Evolutionary conservation across 306 rosid species (phyloP).

Genomic region (Inga laurina): DNA sequence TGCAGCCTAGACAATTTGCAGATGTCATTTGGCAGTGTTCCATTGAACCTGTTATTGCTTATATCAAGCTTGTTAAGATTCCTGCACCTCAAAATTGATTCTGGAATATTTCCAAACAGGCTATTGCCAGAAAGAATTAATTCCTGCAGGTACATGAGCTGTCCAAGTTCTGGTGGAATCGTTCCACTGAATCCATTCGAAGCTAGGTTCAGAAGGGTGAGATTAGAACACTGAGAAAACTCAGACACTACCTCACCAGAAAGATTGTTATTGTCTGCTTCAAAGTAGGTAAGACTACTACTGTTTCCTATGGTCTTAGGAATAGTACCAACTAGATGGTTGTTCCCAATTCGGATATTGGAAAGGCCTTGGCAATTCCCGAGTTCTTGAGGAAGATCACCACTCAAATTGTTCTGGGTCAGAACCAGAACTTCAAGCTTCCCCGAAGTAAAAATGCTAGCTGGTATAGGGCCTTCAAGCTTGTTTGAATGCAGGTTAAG

Average conservation of each 20-base stretch:
- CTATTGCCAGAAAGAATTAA: slow-evolving; percentile 83
- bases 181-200: slow-evolving; percentile 81
- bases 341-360: slow-evolving; percentile 49
- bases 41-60: slow-evolving; percentile 90
- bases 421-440: slow-evolving; percentile 83
- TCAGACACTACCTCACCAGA: slow-evolving; percentile 74
- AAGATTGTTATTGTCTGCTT: slow-evolving; percentile 84
- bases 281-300: slow-evolving; percentile 95
- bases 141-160: slow-evolving; percentile 89
- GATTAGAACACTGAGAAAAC: slow-evolving; percentile 76
- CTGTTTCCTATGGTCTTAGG: slow-evolving; percentile 66
- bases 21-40: slow-evolving; percentile 80
- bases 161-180: slow-evolving; percentile 79
- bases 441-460: slow-evolving; percentile 75
- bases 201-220: slow-evolving; percentile 93
- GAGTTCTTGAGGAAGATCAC: slow-evolving; percentile 44
- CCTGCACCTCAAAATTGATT: slow-evolving; percentile 71
- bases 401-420: slow-evolving; percentile 76
- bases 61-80: slow-evolving; percentile 95
- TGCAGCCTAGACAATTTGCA: slow-evolving; percentile 86
- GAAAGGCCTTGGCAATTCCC: slow-evolving; percentile 53
- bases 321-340: slow-evolving; percentile 44
- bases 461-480: slow-evolving; percentile 85
- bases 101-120: slow-evolving; percentile 82
- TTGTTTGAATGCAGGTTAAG: slow-evolving; percentile 90